Evolutionary conservation across 257 asterid species (phyloP).

Genomic region (Fraxinus americana): DNA sequence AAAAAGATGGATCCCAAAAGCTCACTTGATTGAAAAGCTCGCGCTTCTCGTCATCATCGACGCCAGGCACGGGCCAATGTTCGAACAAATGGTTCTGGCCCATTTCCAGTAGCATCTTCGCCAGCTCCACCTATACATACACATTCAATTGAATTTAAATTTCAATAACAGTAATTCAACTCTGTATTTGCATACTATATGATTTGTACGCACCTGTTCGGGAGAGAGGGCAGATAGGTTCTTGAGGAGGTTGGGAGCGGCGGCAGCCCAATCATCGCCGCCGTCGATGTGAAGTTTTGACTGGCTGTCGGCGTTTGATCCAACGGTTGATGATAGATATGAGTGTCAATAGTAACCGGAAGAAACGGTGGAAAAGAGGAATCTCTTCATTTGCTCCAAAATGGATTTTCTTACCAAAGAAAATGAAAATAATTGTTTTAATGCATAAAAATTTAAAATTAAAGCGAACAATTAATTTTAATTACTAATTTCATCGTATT

Average conservation of each 20-base stretch:
- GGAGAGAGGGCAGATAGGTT: slow-evolving; percentile 66
- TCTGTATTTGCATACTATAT: not conserved
- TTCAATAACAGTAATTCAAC: not conserved
- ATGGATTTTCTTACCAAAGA: no score
- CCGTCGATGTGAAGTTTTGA: slow-evolving; percentile 42
- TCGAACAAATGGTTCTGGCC: slow-evolving; percentile 79
- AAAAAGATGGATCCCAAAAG: not conserved
- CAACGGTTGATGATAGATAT: slow-evolving; percentile 8
- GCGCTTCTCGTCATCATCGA: slow-evolving; percentile 69
- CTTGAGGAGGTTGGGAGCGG: slow-evolving; percentile 61
- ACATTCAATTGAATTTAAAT: not conserved
- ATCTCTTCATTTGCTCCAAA: no score
- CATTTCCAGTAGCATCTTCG: slow-evolving; percentile 63
- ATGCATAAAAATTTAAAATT: no score
- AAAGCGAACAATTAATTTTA: no score
- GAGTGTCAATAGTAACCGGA: not conserved
- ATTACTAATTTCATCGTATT: no score
- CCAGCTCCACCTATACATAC: slow-evolving; percentile 69
- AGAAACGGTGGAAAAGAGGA: not conserved
- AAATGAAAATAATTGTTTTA: no score
- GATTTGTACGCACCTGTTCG: slow-evolving; percentile 47
- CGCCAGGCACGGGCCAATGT: slow-evolving; percentile 89
- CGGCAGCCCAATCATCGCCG: slow-evolving; percentile 41
- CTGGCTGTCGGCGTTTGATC: slow-evolving; percentile 46
- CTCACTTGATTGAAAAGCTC: slow-evolving; percentile 82